Base-by-base conservation (phyloP, 805 yeast genomes). In the Wickerhamomyces queroliae region DNA sequence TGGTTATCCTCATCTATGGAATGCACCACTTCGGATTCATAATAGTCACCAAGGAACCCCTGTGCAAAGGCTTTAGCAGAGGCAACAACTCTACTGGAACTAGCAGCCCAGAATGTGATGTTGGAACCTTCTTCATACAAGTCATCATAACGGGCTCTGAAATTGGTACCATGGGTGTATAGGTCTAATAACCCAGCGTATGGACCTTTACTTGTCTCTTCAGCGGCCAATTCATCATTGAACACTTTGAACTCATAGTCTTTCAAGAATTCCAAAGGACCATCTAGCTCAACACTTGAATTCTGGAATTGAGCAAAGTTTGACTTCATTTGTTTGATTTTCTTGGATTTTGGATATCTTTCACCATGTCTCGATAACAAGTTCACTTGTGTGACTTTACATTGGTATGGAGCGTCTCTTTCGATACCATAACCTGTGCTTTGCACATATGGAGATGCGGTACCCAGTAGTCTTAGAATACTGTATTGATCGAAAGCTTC, bases 321-420 rank as follows among this genome's bases (percentile, higher is more conserved):
- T 31, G 46, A 45, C 9, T 37, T 39, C 3, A 55, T 41, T 4
- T 42, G 36, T 4, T 29, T 22, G 13, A 58, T 56, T 25, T 35
- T 44, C 7, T 33, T 35, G 19, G 37, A 37, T 7, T 62, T 61
- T 12, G 75, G 78, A 53, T 63, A 76, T 37, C 84, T 63, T 52
- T 76, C 84, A 13, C 83, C 83, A 45, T 78, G 84, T 46, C 84
- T 68, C 40, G 67, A 62, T 28, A 71, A 48, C 46, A 71, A 52
- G 46, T 72, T 72, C 7, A 74, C 82, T 52, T 78, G 83, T 43
- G 74, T 76, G 34, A 76, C 64, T 0, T 56, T 48, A 53, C 82
- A 76, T 24, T 66, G 66, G 1, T 49, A 55, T 16, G 85, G 85
- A 2, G 72, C 58, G 17, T 72, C 76, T 30, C 74, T 63, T 32